Evolutionary conservation across 1,139 yeast genomes (phyloP), one percentile per base, ranked within the genome.

Genomic region (Pichia sp.): DNA sequence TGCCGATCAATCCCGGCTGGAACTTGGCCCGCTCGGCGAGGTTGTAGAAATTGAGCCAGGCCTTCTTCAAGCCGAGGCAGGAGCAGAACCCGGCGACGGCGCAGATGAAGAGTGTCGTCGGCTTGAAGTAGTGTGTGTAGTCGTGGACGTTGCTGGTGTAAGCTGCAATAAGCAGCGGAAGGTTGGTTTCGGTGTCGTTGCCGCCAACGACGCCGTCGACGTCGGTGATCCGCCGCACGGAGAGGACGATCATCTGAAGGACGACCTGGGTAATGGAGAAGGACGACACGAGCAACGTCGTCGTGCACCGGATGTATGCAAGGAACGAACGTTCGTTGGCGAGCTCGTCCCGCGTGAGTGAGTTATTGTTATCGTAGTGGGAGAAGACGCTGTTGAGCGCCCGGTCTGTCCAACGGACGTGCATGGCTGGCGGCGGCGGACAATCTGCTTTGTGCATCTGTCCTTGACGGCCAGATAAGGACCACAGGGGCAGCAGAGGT

Each of bases 251-350:
- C 31, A 47, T 13, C 16, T 47, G 45, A 1, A 50, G 42, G 3
- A 48, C 2, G 3, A 40, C 45, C 42, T 50, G 51, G 5, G 45
- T 50, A 4, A 54, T 47, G 8, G 57, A 47, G 32, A 49, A 38
- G 4, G 54, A 26, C 3, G 57, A 47, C 13, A 55, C 32, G 2
- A 55, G 47, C 1, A 53, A 5, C 7, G 54, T 44, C 8, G 26
- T 32, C 5, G 54, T 26, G 11, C 52, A 32, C 1, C 58, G 47
- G 19, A 47, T 15, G 16, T 44, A 47, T 1, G 54, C 52, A 1
- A 55, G 32, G 8, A 50, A 41, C 1, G 54, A 47, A 16, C 56
- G 16, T 16, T 53, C 58, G 34, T 50, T 53, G 32, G 56, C 54
- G 5, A 55, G 43, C 10, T 45, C 48, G 15, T 53, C 56, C 36